These are phyloP conservation scores for Mycosphaerella sp. DNA, from an alignment of 2,329 filamentous ascomycete species.

Conservation along the genomic window DNA sequence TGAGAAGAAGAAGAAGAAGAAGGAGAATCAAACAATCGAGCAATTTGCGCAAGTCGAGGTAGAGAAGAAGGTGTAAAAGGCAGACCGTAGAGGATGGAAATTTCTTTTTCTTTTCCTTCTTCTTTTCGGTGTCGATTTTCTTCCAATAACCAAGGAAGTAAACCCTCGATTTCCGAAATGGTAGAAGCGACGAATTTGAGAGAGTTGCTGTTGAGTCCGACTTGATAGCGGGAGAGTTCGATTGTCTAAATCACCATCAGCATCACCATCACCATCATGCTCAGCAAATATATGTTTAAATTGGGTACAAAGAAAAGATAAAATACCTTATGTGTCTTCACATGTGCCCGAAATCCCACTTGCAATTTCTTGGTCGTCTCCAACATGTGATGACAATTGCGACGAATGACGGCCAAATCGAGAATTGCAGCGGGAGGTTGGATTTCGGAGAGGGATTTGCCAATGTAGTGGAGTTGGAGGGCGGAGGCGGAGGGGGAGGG, in stretches of 20 bases:
- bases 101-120: slow-evolving; percentile 47
- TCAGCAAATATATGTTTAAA: neutral
- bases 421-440: slow-evolving; percentile 62
- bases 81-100: slow-evolving; percentile 68
- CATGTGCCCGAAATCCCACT: slow-evolving; percentile 66
- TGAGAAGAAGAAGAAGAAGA: too few species aligned
- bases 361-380: slow-evolving; percentile 52
- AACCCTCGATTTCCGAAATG: slow-evolving; percentile 62
- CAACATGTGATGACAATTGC: slow-evolving; percentile 68
- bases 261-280: too few species aligned
- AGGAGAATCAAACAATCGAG: slow-evolving; percentile 51
- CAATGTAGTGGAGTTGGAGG: slow-evolving; percentile 46
- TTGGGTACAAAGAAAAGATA: neutral
- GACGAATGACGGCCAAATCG: slow-evolving; percentile 58
- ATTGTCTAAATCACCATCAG: slow-evolving; percentile 59
- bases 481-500: slow-evolving; percentile 30
- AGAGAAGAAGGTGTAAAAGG: slow-evolving; percentile 59
- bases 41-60: slow-evolving; percentile 53
- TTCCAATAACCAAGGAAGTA: slow-evolving; percentile 55
- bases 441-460: slow-evolving; percentile 54
- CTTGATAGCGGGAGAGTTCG: slow-evolving; percentile 61
- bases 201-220: slow-evolving; percentile 46
- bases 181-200: slow-evolving; percentile 66
- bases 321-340: slow-evolving; percentile 74
- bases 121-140: slow-evolving; percentile 39